Conservation (phyloP, 75 land plant species). For the Cupressus sempervirens region DNA sequence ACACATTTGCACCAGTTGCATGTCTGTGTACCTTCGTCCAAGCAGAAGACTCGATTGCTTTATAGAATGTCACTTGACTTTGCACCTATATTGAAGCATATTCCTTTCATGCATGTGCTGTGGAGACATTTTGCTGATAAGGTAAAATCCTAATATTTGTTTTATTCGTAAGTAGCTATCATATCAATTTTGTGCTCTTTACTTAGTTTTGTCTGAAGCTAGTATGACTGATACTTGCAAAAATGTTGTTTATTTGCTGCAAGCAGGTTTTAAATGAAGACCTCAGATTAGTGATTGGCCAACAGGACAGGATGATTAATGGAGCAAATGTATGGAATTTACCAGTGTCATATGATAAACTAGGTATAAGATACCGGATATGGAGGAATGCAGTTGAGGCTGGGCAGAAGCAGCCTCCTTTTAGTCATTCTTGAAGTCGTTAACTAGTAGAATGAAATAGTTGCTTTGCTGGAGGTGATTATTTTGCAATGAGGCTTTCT, state of each 20-base stretch:
- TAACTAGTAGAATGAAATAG: not conserved
- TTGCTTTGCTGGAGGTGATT: not conserved
- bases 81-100: constrained; percentile 71
- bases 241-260: constrained; percentile 7
- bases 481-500: not conserved
- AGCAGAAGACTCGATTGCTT: constrained; percentile 73
- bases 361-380: constrained; percentile 83
- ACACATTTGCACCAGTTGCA: constrained; percentile 95
- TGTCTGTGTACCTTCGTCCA: constrained; percentile 90
- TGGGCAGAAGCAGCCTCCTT: constrained; percentile 51
- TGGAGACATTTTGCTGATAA: constrained; percentile 89
- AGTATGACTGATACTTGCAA: not conserved
- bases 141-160: constrained; percentile 34
- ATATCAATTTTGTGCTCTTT: not conserved
- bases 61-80: constrained; percentile 97
- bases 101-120: constrained; percentile 74
- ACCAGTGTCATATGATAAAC: constrained; percentile 92
- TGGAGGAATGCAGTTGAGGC: constrained; percentile 79
- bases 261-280: constrained; percentile 92
- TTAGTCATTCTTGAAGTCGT: constrained; percentile 11
- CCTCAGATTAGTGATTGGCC: constrained; percentile 81
- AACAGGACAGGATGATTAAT: constrained; percentile 83
- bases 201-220: not conserved
- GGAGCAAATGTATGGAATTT: constrained; percentile 91
- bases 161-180: not conserved